phyloP scores from a whole-genome alignment of 2,329 filamentous ascomycete genomes.

The Penicillium psychrosexuale region DNA sequence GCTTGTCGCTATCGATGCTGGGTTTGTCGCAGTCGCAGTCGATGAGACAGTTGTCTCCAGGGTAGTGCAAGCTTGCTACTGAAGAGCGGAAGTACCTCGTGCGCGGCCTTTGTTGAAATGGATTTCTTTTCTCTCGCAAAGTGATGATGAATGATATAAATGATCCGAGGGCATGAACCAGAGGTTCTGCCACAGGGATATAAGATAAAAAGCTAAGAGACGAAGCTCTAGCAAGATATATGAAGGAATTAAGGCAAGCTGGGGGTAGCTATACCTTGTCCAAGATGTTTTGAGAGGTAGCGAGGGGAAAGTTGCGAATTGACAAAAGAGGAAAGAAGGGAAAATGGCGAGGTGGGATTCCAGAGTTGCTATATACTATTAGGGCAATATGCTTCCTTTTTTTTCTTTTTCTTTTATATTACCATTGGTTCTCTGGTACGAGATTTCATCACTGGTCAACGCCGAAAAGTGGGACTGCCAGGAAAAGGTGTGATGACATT shows the following conservation, averaged over 20 bases:
- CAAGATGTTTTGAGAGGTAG: not conserved
- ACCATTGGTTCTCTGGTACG: not conserved
- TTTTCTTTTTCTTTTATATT: conserved; percentile 8
- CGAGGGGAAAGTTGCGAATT: not conserved
- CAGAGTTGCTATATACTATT: conserved; percentile 17
- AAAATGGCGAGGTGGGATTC: conserved; percentile 2
- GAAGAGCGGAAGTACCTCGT: conserved; percentile 10
- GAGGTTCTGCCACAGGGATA: not conserved
- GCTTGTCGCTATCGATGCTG: not conserved
- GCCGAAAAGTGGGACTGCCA: not conserved
- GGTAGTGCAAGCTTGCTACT: conserved; percentile 13
- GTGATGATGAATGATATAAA: not conserved
- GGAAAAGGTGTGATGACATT: not conserved
- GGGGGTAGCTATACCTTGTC: conserved; percentile 11
- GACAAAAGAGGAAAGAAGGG: conserved; percentile 3
- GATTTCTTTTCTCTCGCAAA: conserved; percentile 11
- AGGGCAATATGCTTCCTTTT: not conserved
- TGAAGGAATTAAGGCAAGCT: conserved; percentile 6
- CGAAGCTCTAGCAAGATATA: not conserved
- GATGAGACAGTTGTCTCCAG: not conserved
- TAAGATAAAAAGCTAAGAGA: not conserved
- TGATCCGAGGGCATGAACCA: not conserved
- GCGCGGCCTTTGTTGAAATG: conserved; percentile 5
- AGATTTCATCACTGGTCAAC: not conserved
- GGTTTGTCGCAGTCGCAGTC: conserved; percentile 4